These are phyloP conservation scores for Malus hybrid DNA, from an alignment of 331 rosid genomes.

Conservation along the genomic window DNA sequence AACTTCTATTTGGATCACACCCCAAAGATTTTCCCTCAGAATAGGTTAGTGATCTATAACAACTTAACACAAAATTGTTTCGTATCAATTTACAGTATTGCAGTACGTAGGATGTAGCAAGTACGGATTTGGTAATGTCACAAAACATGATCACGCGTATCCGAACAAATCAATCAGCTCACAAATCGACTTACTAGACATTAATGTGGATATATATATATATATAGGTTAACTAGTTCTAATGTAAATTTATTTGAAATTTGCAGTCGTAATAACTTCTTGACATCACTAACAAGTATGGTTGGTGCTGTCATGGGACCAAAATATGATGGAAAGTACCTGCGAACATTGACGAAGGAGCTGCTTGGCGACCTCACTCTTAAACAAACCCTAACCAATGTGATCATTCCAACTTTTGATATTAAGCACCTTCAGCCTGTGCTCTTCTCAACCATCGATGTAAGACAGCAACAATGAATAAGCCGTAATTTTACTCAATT, in stretches of 20 bases:
- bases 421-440: constrained; percentile 24
- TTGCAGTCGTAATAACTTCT: background rate
- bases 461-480: background rate
- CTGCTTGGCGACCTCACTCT: constrained; percentile 36
- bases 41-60: constrained; percentile 3
- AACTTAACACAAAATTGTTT: background rate
- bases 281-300: background rate
- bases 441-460: constrained; percentile 21
- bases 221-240: background rate
- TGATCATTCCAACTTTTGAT: constrained; percentile 17
- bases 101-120: too few relatives aligned
- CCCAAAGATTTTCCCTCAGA: constrained; percentile 26
- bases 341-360: background rate
- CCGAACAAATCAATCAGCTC: too few relatives aligned
- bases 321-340: constrained; percentile 31
- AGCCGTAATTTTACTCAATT: too few relatives aligned
- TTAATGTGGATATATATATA: too few relatives aligned
- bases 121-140: too few relatives aligned
- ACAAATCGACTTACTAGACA: too few relatives aligned
- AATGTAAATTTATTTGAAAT: background rate
- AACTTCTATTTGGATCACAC: background rate
- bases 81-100: background rate
- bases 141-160: too few relatives aligned
- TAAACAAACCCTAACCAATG: constrained; percentile 18
- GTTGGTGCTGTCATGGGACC: constrained; percentile 17